These are phyloP conservation scores for Pythium insidiosum DNA, from an alignment of 352 stramenopile species.

Conservation along the genomic window DNA sequence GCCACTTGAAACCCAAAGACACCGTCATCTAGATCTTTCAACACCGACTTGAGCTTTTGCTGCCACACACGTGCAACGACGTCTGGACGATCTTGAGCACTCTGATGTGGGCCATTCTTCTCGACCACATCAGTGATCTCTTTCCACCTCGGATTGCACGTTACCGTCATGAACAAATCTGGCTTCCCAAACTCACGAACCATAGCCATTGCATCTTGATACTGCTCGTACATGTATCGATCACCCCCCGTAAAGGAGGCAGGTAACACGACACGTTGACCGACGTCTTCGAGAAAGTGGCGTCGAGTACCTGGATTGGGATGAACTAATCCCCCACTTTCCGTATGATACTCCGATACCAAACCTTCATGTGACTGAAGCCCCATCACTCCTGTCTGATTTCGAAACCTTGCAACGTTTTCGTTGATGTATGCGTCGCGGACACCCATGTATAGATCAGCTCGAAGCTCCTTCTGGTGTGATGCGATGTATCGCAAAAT, in stretches of 20 bases:
- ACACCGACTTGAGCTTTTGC: slow-evolving; percentile 10
- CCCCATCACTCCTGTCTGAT: no score
- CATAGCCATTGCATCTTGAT: no score
- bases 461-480: slow-evolving; percentile 4
- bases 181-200: no score
- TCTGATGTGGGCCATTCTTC: no score
- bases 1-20: no score
- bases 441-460: slow-evolving; percentile 4
- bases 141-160: no score
- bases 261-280: neutral
- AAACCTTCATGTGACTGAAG: no score
- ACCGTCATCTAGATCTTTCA: slow-evolving; percentile 24
- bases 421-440: slow-evolving; percentile 7
- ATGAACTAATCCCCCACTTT: neutral
- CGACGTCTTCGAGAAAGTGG: slow-evolving; percentile 3
- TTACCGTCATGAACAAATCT: no score
- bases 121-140: no score
- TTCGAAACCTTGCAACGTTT: neutral
- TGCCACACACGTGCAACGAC: slow-evolving; percentile 14
- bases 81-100: slow-evolving; percentile 7
- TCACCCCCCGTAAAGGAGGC: slow-evolving; percentile 7
- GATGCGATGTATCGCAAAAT: slow-evolving; percentile 5
- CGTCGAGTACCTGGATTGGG: neutral
- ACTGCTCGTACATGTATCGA: no score
- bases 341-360: neutral